phyloP scores from a whole-genome alignment of 441 rosid genomes.

The Bocquillonia castaneifolia region DNA sequence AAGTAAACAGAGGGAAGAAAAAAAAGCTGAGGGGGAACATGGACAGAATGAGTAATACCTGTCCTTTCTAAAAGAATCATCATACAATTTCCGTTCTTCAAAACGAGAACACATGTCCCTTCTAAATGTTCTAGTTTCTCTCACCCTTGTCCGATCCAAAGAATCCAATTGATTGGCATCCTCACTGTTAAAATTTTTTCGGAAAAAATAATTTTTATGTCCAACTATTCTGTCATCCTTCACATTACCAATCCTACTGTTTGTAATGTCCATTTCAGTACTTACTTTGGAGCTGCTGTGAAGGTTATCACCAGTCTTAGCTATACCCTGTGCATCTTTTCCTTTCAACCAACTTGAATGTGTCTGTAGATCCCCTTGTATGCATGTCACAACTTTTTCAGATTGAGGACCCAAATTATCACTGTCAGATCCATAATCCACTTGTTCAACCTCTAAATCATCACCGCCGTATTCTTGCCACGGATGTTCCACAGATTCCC shows the following conservation, averaged over 20 bases:
- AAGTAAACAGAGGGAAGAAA: no score
- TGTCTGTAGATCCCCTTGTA: conserved; percentile 10
- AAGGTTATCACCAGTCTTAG: conserved; percentile 1
- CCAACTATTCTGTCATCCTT: background rate
- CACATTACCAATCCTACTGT: background rate
- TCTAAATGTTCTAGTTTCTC: conserved; percentile 12
- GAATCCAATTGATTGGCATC: background rate
- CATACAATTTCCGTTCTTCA: background rate
- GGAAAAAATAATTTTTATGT: background rate
- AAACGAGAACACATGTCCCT: conserved; percentile 9
- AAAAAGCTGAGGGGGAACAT: background rate
- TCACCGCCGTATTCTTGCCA: conserved; percentile 20
- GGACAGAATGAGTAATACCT: conserved; percentile 11
- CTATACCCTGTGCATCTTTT: conserved; percentile 8
- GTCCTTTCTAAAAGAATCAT: background rate
- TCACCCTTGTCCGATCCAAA: background rate
- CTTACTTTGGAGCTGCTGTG: background rate
- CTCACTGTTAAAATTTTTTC: conserved; percentile 8
- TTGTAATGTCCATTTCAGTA: background rate
- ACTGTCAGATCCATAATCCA: background rate
- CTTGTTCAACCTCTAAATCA: conserved; percentile 11
- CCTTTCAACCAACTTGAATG: conserved; percentile 14
- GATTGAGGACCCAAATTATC: conserved; percentile 2
- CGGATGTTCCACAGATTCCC: conserved; percentile 24
- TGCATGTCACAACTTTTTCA: conserved; percentile 8